A percentile compares a stretch with the other conserved stretches of the same genome.
Evolutionary conservation across 2,329 filamentous ascomycete species (phyloP).

Genomic region (Furcasterigmium furcatum): DNA sequence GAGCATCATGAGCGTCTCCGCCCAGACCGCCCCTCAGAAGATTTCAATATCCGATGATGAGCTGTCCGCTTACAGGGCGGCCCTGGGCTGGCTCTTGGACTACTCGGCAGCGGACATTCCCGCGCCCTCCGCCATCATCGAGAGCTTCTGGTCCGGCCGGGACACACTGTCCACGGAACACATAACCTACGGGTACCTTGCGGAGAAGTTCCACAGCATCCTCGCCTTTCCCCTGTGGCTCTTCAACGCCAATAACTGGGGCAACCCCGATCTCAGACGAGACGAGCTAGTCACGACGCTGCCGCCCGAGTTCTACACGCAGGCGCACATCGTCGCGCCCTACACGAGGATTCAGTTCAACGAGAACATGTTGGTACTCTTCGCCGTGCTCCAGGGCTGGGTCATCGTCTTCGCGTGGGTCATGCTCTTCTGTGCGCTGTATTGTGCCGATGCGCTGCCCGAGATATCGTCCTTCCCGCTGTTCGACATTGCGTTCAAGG

Average conservation of each 20-base stretch:
- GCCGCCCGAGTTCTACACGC: constrained; percentile 15
- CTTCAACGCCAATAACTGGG: constrained; percentile 19
- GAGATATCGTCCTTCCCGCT: constrained; percentile 6
- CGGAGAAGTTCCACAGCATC: constrained; percentile 17
- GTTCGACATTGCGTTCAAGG: constrained; percentile 6
- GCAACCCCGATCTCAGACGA: constrained; percentile 8
- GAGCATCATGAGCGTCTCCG: constrained; percentile 7
- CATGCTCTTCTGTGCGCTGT: constrained; percentile 2
- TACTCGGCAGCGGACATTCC: constrained; percentile 13
- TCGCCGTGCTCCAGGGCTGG: background rate
- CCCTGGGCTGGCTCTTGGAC: constrained; percentile 14
- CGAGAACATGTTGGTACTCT: constrained; percentile 1
- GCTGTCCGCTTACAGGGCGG: constrained; percentile 5
- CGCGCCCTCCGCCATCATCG: constrained; percentile 9
- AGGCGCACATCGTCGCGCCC: constrained; percentile 12
- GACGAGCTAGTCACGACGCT: constrained; percentile 8
- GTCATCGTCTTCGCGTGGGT: constrained; percentile 5
- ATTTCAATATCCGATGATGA: background rate
- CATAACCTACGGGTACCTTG: constrained; percentile 10
- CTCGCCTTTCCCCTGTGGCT: constrained; percentile 17
- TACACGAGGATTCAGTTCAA: constrained; percentile 8
- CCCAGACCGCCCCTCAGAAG: background rate
- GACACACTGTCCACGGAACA: constrained; percentile 1
- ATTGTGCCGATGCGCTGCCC: background rate
- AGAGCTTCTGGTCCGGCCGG: constrained; percentile 13